Evolutionary conservation across 352 stramenopile species (phyloP), one percentile per base, ranked within the genome.

Genomic region (Globisporangium nodosum): DNA sequence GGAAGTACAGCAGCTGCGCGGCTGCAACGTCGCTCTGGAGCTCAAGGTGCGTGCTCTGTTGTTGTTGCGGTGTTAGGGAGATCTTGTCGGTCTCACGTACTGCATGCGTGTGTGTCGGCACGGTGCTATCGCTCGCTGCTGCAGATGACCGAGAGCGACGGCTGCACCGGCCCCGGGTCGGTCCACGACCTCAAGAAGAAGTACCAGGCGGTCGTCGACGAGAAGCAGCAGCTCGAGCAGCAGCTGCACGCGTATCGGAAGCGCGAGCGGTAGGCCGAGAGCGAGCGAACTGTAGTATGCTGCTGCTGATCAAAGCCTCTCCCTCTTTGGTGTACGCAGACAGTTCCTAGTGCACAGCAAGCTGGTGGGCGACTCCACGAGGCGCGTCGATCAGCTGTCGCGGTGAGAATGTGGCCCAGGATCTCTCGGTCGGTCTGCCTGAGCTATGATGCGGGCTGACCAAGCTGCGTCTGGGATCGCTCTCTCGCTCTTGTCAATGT

Each of bases 341-440:
- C 81, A 92, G 45, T 84, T 88, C 39, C 65, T 85, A 35, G 71
- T 85, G 12, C 68, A 88, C 37, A 86, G 65, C 63, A 76, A 76
- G n/a, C 54, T 93, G 27, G 70, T 86, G 15, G 64, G 67, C 42
- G 78, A 92, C 45, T 89, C 84, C 20, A 87, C 84, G 24, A 59
- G 73, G n/a, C 71, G 72, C 50, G 77, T 81, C 7, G 81, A 88
- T 43, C 71, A 81, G 49, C 57, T 91, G 11, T 72, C 75, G 37
- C 76, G 80, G 80, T 90, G 56, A 21, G 66, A 43, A 13, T 52
- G 1, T 27, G 24, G 24, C 24, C 24, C 24, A 27, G 24, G 24
- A 16, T 18, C 16, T 15, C 12, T 21, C 27, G 3, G 24, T 27
- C 33, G 3, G 30, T 31, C 2, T 1, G 1, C 0, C 24, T 6